phyloP scores from a whole-genome alignment of 108 stramenopile species.

The Epipyxis sp. region DNA sequence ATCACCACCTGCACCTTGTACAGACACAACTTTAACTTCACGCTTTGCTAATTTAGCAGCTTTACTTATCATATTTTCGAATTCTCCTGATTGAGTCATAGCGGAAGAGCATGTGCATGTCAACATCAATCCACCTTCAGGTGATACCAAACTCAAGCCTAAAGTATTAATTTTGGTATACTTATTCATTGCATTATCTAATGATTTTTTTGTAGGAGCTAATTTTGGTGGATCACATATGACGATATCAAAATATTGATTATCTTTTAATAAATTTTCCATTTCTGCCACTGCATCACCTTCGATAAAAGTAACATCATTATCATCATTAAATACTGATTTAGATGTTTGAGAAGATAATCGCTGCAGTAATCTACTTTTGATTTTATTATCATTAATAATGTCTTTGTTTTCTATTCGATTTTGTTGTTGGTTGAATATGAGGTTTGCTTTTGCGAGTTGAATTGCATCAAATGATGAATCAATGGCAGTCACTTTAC shows the following conservation, averaged over 20 bases:
- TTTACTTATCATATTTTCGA: constrained; percentile 35
- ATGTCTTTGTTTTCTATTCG: too few relatives aligned
- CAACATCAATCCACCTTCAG: constrained; percentile 75
- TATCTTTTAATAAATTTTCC: constrained; percentile 55
- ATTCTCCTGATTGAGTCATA: constrained; percentile 85
- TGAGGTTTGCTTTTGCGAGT: constrained; percentile 58
- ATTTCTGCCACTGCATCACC: constrained; percentile 74
- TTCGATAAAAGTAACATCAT: constrained; percentile 71
- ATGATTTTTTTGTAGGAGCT: constrained; percentile 66
- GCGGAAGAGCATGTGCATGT: constrained; percentile 89
- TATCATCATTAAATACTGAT: constrained; percentile 59
- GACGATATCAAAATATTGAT: constrained; percentile 69
- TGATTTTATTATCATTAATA: too few relatives aligned
- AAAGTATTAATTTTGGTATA: constrained; percentile 82
- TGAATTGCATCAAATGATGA: constrained; percentile 77
- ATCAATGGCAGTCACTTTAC: constrained; percentile 68
- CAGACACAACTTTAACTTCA: constrained; percentile 21
- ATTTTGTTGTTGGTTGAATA: neutral
- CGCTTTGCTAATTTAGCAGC: constrained; percentile 16
- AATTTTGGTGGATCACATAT: constrained; percentile 90
- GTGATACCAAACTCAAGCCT: constrained; percentile 70
- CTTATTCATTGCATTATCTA: constrained; percentile 71
- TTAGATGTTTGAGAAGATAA: neutral
- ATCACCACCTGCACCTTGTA: constrained; percentile 41
- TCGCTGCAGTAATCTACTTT: too few relatives aligned